phyloP scores from a whole-genome alignment of 352 stramenopile species.

The Globisporangium polare region DNA sequence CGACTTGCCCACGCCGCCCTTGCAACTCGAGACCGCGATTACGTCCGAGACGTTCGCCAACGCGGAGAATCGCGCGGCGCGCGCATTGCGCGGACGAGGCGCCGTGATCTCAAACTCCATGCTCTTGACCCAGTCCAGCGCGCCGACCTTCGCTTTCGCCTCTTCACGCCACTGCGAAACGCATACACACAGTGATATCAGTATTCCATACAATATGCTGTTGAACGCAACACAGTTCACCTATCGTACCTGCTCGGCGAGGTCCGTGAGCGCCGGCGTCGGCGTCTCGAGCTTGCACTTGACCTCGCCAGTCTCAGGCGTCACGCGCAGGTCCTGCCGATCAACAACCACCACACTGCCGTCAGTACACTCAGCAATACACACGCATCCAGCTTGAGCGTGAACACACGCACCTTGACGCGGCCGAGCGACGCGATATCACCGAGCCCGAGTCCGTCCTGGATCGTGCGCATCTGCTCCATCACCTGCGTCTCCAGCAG shows the following conservation, averaged over 20 bases:
- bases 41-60: constrained; percentile 84
- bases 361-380: neutral
- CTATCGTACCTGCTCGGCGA: constrained; percentile 55
- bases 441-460: constrained; percentile 66
- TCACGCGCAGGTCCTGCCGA: constrained; percentile 50
- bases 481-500: constrained; percentile 77
- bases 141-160: constrained; percentile 39
- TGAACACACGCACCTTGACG: constrained; percentile 56
- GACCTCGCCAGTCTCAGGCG: constrained; percentile 39
- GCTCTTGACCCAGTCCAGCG: constrained; percentile 73
- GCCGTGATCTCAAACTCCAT: constrained; percentile 64
- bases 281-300: constrained; percentile 70
- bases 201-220: neutral
- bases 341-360: neutral
- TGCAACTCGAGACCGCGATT: constrained; percentile 91
- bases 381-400: neutral
- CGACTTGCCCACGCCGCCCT: constrained; percentile 98
- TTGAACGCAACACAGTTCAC: neutral
- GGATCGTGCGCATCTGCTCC: constrained; percentile 60
- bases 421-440: constrained; percentile 74
- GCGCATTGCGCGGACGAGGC: constrained; percentile 57
- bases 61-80: constrained; percentile 68
- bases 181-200: neutral
- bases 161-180: constrained; percentile 61
- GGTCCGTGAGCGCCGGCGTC: constrained; percentile 61